phyloP scores from a whole-genome alignment of 2,329 filamentous ascomycete species.

The Colletotrichum paranaense region DNA sequence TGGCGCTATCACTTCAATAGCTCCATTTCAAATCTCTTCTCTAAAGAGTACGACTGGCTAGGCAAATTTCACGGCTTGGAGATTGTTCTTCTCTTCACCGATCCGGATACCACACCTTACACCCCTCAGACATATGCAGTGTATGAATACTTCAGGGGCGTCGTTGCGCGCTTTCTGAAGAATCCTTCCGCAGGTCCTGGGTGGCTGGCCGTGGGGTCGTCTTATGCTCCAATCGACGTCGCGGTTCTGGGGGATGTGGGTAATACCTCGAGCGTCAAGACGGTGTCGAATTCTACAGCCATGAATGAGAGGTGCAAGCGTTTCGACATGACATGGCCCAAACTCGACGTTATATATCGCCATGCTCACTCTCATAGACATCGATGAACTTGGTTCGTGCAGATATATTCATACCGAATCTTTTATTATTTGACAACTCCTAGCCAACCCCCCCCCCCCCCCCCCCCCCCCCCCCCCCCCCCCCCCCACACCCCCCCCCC shows the following conservation, averaged over 20 bases:
- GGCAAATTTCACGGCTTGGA: constrained; percentile 43
- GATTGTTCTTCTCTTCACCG: constrained; percentile 39
- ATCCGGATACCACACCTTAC: constrained; percentile 34
- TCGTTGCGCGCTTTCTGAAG: constrained; percentile 40
- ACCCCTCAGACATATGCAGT: constrained; percentile 39
- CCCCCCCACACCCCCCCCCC: no score
- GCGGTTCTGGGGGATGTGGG: constrained; percentile 38
- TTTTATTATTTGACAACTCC: neutral
- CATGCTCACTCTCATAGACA: no score
- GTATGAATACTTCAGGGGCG: constrained; percentile 39
- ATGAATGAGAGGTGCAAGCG: constrained; percentile 39
- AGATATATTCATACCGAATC: no score
- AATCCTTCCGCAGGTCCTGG: constrained; percentile 40
- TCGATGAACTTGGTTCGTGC: no score
- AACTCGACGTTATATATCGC: constrained; percentile 24
- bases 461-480: no score
- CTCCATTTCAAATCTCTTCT: constrained; percentile 38
- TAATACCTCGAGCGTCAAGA: constrained; percentile 15
- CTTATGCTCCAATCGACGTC: constrained; percentile 38
- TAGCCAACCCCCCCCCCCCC: neutral
- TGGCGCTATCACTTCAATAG: constrained; percentile 44
- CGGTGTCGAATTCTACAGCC: constrained; percentile 34
- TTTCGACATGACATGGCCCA: constrained; percentile 35
- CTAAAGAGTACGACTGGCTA: constrained; percentile 37
- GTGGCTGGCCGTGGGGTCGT: constrained; percentile 40